Percentiles rank a stretch among this genome's conserved stretches.
Evolutionary conservation across 441 rosid genomes (phyloP).

Genomic region (Pelargonium australe): DNA sequence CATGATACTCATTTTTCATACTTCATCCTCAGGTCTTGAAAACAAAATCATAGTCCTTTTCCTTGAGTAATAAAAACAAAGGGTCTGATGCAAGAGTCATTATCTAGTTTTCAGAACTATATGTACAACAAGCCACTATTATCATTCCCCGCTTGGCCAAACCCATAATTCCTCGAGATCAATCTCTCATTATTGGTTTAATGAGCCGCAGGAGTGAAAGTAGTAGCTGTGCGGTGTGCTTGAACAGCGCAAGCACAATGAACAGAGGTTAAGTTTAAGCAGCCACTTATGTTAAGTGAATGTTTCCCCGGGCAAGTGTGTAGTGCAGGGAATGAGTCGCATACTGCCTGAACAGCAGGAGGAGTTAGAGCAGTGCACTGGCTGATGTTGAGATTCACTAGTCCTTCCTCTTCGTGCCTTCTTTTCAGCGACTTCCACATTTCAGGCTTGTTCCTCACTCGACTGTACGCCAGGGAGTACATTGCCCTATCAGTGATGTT

Average conservation of each 20-base stretch:
- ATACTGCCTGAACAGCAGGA: constrained; percentile 80
- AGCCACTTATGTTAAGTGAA: constrained; percentile 94
- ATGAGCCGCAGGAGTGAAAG: constrained; percentile 47
- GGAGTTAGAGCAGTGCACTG: constrained; percentile 97
- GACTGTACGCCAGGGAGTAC: constrained; percentile 69
- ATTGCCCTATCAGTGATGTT: constrained; percentile 84
- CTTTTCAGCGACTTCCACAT: constrained; percentile 54
- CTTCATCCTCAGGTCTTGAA: background rate
- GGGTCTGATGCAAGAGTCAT: no score
- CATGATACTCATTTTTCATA: background rate
- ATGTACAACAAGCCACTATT: background rate
- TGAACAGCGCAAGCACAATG: constrained; percentile 82
- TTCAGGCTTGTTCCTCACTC: constrained; percentile 54
- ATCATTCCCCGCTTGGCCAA: background rate
- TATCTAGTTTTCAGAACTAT: background rate
- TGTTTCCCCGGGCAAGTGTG: constrained; percentile 93
- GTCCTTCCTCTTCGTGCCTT: constrained; percentile 57
- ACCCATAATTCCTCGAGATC: background rate
- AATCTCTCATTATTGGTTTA: constrained; percentile 20
- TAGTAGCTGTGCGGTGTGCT: constrained; percentile 47
- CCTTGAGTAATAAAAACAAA: no score
- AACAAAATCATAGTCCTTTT: background rate
- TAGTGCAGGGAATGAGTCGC: constrained; percentile 87
- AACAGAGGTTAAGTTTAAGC: constrained; percentile 77
- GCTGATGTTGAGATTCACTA: constrained; percentile 80